phyloP scores from a whole-genome alignment of 495 filamentous ascomycete species.

The Rusavskia elegans region DNA sequence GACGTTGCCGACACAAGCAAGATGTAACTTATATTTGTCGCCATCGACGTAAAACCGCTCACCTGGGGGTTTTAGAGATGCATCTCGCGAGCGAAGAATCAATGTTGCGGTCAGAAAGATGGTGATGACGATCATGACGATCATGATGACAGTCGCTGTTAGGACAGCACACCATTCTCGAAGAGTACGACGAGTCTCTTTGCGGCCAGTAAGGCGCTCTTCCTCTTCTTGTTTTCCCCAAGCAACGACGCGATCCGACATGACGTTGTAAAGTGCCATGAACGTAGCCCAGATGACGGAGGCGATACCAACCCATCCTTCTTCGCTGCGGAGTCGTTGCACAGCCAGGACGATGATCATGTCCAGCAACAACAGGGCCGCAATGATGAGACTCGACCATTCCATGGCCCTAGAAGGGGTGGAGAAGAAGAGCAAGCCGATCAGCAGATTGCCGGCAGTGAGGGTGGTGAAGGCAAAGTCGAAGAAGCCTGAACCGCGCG shows the following conservation, averaged over 20 bases:
- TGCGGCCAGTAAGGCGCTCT: conserved; percentile 77
- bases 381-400: conserved; percentile 46
- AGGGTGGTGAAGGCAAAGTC: conserved; percentile 65
- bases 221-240: conserved; percentile 91
- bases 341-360: conserved; percentile 64
- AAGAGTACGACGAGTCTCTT: conserved; percentile 67
- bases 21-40: conserved; percentile 67
- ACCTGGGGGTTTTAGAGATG: conserved; percentile 52
- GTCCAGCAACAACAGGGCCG: conserved; percentile 60
- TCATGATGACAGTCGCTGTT: conserved; percentile 50
- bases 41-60: conserved; percentile 62
- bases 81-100: conserved; percentile 60
- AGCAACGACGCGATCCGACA: conserved; percentile 55
- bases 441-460: conserved; percentile 52
- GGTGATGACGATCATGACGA: conserved; percentile 44
- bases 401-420: conserved; percentile 64
- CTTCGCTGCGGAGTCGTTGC: conserved; percentile 56
- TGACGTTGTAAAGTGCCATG: conserved; percentile 45
- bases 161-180: conserved; percentile 75
- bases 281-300: conserved; percentile 63
- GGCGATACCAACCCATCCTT: conserved; percentile 78
- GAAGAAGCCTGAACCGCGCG: conserved; percentile 82
- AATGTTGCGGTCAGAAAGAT: conserved; percentile 66
- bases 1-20: conserved; percentile 62
- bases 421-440: conserved; percentile 73